phyloP scores from a whole-genome alignment of 176 grass and related monocot species.

The Bonia amplexicaulis region DNA sequence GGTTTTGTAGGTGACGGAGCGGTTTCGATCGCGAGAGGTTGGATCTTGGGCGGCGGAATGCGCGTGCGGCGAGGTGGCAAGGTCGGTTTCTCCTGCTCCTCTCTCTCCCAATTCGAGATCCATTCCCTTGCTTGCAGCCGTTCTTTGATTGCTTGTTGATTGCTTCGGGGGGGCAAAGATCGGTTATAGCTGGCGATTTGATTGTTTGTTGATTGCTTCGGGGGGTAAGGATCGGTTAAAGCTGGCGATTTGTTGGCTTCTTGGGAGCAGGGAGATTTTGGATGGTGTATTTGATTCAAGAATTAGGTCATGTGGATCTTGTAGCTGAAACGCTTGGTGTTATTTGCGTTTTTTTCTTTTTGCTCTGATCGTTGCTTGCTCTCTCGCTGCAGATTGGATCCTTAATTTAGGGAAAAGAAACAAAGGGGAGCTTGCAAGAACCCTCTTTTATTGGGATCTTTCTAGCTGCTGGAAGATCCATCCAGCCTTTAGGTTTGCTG shows the following conservation, averaged over 20 bases:
- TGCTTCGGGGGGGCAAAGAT: neutral
- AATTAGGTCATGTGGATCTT: neutral
- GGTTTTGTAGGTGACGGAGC: neutral
- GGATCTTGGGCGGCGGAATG: constrained; percentile 7
- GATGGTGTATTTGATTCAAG: neutral
- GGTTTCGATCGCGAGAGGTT: neutral
- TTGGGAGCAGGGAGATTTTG: constrained; percentile 19
- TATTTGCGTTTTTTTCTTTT: neutral
- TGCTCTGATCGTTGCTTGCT: neutral
- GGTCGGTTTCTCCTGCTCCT: neutral
- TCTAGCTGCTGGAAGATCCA: constrained; percentile 11
- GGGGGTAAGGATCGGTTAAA: neutral
- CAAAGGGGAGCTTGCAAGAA: neutral
- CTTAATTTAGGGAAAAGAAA: neutral
- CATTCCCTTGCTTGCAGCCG: neutral
- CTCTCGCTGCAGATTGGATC: constrained; percentile 13
- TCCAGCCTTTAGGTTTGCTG: neutral
- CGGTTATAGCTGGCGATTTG: neutral
- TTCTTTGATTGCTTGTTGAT: neutral
- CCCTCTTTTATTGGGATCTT: neutral
- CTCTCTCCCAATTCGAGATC: neutral
- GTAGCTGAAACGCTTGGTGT: neutral
- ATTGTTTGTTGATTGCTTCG: neutral
- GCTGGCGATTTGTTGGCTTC: neutral
- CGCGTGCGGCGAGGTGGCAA: neutral